Percentiles rank a stretch among this genome's conserved stretches.
Evolutionary conservation across 2,329 filamentous ascomycete genomes (phyloP).

Genomic region (Aspergillus jensenii): DNA sequence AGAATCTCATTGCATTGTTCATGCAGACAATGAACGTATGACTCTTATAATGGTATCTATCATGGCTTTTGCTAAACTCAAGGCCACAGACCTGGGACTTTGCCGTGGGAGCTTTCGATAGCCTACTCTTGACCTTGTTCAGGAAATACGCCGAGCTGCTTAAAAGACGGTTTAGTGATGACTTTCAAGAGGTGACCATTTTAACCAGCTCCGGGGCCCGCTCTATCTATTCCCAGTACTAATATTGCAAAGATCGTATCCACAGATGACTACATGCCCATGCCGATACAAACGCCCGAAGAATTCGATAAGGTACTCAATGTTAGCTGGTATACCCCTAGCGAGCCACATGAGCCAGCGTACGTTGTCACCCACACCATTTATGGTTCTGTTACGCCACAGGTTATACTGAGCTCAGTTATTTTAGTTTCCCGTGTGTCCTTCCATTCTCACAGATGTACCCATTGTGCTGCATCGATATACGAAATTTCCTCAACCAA

Average conservation of each 20-base stretch:
- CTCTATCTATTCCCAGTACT: conserved; percentile 3
- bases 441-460: conserved; percentile 99
- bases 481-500: conserved; percentile 94
- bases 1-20: conserved; percentile 87
- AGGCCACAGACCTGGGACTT: conserved; percentile 76
- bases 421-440: conserved; percentile 79
- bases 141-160: conserved; percentile 91
- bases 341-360: conserved; percentile 74
- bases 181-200: conserved; percentile 77
- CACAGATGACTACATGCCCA: conserved; percentile 99
- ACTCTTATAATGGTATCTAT: conserved; percentile 3
- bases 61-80: conserved; percentile 9
- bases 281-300: conserved; percentile 87
- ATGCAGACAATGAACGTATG: conserved; percentile 95
- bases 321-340: conserved; percentile 92
- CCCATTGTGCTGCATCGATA: conserved; percentile 95
- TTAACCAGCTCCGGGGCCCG: conserved; percentile 33
- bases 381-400: background rate
- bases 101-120: conserved; percentile 75
- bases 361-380: conserved; percentile 45
- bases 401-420: background rate
- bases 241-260: conserved; percentile 57
- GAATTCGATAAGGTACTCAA: conserved; percentile 96
- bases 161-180: conserved; percentile 87
- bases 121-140: conserved; percentile 83